Evolutionary conservation across 768 basidiomycete genomes (phyloP), one percentile per base, ranked within the genome.

Genomic region (Thelephora ganbajun): DNA sequence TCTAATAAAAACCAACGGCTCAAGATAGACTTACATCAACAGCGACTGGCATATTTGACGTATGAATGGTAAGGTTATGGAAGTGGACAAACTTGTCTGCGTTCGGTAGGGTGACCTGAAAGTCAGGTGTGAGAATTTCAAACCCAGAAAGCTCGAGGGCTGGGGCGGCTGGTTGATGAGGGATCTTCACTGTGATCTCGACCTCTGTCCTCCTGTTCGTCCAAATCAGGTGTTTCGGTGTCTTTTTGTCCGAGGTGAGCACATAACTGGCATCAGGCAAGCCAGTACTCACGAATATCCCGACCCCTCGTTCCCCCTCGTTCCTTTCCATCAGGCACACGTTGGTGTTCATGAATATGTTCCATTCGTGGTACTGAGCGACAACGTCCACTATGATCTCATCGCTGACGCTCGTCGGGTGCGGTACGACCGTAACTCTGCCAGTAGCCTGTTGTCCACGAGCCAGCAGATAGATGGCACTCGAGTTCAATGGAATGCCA

Each of bases 41-140:
- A 16, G 50, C 45, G n/a, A 73, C 59, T 13, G 44, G 48, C 13
- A 63, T 62, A 44, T 70, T 69, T 6, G 61, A 55, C 20, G 67
- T 65, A 41, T 43, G 49, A 18, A 76, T 53, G 26, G 54, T 54
- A 22, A 77, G 51, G 0, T 45, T 46, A 2, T 63, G 59, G 46
- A 78, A 76, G 0, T 61, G 26, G 7, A 70, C 61, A 2, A 57
- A 56, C 19, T 59, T 52, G 19, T 51, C 53, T n/a, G 76, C 56
- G 11, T 66, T 55, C 13, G 54, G 61, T 2, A 78, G 65, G 13
- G 61, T 62, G 30, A 74, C 48, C 33, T 64, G 57, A 3, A 73
- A 75, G 48, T 67, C 62, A 20, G 78, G 64, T 5, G 54, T 55
- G 44, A 69, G 66, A 52, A 79, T 63, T 2, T 53, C 46, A 5